Evolutionary conservation across 202 grass and related monocot species (phyloP), one percentile per base, ranked within the genome.

Genomic region (Digitaria exilis): DNA sequence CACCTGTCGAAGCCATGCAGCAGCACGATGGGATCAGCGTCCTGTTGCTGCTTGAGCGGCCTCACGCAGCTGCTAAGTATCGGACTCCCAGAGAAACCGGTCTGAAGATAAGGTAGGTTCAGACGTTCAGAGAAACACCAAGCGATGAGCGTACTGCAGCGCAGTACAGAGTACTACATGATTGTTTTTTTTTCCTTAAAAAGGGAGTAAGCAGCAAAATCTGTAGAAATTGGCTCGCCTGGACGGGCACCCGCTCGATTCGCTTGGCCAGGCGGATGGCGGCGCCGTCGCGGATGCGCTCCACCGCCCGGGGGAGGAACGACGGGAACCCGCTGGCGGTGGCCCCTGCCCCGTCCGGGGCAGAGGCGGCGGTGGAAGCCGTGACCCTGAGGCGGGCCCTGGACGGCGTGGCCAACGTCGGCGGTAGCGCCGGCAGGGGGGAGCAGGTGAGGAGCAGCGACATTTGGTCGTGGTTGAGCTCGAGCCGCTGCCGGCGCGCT

Each of bases 1-100:
- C 72, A 98, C 96, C 96, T 96, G 91, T 98, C 93, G 73, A 98
- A 98, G 39, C 93, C 89, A 39, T 98, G 96, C 66, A 98, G 93
- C 32, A 98, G 93, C 67, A 98, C 89, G 63, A 98, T 65, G n/a
- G 93, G 96, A 48, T 94, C 89, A 9, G 11, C 55, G 54, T 51
- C 37, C 29, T 65, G 69, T 21, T 61, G 81, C 72, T 92, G 87
- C 80, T 90, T 82, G 42, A 93, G 80, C 18, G 96, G 96, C 86
- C 87, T 98, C 50, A 98, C 96, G 35, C 96, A 98, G 82, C 93
- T 98, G 89, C 89, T 98, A 61, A 84, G 75, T 89, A 96, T 94
- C 14, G 91, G 65, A n/a, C 46, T 78, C 56, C 78, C 76, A 9
- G 63, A 72, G 78, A 94, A 92, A 57, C 86, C 73, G 1, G 87